phyloP scores from a whole-genome alignment of 2,329 filamentous ascomycete species.

The Fusarium siculi region DNA sequence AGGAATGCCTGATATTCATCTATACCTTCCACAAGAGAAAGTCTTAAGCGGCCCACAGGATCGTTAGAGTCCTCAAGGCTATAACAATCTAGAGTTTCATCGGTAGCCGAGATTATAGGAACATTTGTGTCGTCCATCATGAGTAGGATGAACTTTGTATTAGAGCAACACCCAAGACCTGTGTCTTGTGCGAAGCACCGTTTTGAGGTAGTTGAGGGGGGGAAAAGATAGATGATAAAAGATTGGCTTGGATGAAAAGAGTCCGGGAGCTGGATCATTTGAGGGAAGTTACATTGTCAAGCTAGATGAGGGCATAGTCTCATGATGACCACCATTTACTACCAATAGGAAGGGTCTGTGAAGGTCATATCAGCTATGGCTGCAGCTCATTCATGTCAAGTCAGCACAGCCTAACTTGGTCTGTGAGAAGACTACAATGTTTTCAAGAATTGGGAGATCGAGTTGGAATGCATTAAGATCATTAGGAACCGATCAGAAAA shows the following conservation, averaged over 20 bases:
- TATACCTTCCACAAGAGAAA: too few relatives aligned
- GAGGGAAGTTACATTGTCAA: too few relatives aligned
- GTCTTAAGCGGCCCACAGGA: too few relatives aligned
- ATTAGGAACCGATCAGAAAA: background rate
- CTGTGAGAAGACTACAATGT: background rate
- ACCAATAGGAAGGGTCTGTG: background rate
- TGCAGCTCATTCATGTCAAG: background rate
- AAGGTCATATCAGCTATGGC: background rate
- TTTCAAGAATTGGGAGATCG: too few relatives aligned
- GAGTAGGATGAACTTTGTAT: too few relatives aligned
- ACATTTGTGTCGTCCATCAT: too few relatives aligned
- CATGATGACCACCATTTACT: background rate
- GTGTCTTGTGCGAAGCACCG: background rate
- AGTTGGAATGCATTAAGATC: background rate
- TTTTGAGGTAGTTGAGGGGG: background rate
- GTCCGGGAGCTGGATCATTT: background rate
- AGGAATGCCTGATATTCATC: too few relatives aligned
- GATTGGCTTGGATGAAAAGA: too few relatives aligned
- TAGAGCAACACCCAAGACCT: too few relatives aligned
- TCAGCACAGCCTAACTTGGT: background rate
- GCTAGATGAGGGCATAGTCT: background rate
- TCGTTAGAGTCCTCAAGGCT: too few relatives aligned
- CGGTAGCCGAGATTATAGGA: too few relatives aligned
- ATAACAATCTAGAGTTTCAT: too few relatives aligned
- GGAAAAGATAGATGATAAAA: background rate